A percentile compares a stretch with the other conserved stretches of the same genome.
Conservation (phyloP, 2,329 filamentous ascomycete species). For the Botrytis elliptica region DNA sequence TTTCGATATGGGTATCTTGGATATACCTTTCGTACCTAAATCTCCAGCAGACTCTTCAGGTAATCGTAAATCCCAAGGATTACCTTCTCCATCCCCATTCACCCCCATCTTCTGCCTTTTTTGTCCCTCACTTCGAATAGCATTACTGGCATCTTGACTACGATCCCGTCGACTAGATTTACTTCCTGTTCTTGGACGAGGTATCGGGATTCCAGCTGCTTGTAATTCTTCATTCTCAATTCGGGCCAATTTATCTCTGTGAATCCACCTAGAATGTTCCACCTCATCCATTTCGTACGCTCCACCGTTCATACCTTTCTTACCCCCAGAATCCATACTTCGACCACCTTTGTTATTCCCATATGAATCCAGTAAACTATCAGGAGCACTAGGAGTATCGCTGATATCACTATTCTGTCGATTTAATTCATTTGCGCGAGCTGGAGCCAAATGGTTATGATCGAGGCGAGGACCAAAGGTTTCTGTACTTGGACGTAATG, state of each 20-base stretch:
- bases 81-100: slow-evolving; percentile 46
- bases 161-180: slow-evolving; percentile 46
- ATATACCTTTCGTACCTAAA: slow-evolving; percentile 60
- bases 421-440: slow-evolving; percentile 40
- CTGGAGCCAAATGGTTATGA: slow-evolving; percentile 39
- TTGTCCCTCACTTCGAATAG: slow-evolving; percentile 43
- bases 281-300: slow-evolving; percentile 43
- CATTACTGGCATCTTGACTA: slow-evolving; percentile 37
- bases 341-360: slow-evolving; percentile 32
- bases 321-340: slow-evolving; percentile 35
- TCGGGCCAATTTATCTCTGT: slow-evolving; percentile 76
- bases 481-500: slow-evolving; percentile 12
- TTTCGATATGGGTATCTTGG: slow-evolving; percentile 84
- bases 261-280: slow-evolving; percentile 77
- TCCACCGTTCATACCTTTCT: slow-evolving; percentile 28
- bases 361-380: slow-evolving; percentile 49
- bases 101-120: slow-evolving; percentile 41
- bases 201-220: slow-evolving; percentile 68
- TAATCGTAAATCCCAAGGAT: slow-evolving; percentile 69
- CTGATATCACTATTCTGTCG: slow-evolving; percentile 46
- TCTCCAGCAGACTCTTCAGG: slow-evolving; percentile 74
- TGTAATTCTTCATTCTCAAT: slow-evolving; percentile 81
- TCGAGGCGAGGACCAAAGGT: slow-evolving; percentile 25
- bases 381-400: slow-evolving; percentile 45
- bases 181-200: slow-evolving; percentile 53